A percentile compares a stretch with the other conserved stretches of the same genome.
phyloP scores from a whole-genome alignment of 176 grass and related monocot species.

The Eragrostis curvula region DNA sequence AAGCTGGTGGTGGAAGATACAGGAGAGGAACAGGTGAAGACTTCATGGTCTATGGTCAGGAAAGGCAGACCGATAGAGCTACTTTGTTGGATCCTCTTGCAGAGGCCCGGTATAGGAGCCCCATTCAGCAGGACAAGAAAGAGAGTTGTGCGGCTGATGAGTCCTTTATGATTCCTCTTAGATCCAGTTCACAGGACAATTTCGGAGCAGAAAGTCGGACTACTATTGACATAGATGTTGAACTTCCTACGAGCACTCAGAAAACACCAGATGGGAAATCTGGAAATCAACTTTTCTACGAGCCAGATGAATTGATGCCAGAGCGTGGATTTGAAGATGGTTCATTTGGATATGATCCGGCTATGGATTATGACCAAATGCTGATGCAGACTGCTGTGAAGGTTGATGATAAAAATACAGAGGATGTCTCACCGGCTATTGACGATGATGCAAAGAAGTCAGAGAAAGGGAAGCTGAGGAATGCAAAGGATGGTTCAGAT shows the following conservation, averaged over 20 bases:
- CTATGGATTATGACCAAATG: slow-evolving; percentile 80
- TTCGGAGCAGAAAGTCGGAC: slow-evolving; percentile 57
- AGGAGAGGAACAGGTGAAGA: slow-evolving; percentile 67
- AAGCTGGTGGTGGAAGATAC: slow-evolving; percentile 67
- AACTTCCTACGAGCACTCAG: slow-evolving; percentile 49
- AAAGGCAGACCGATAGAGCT: slow-evolving; percentile 52
- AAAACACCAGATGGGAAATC: slow-evolving; percentile 45
- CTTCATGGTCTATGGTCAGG: slow-evolving; percentile 72
- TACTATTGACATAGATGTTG: slow-evolving; percentile 82
- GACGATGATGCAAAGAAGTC: slow-evolving; percentile 59
- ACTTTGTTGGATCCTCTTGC: slow-evolving; percentile 73
- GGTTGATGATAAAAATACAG: slow-evolving; percentile 49
- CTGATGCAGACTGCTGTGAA: slow-evolving; percentile 46
- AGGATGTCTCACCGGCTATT: slow-evolving; percentile 45
- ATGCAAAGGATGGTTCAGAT: slow-evolving; percentile 67
- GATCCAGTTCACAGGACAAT: slow-evolving; percentile 59
- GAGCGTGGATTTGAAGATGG: slow-evolving; percentile 65
- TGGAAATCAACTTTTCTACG: slow-evolving; percentile 70
- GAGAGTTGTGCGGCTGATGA: slow-evolving; percentile 61
- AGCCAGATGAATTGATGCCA: slow-evolving; percentile 86
- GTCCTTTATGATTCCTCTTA: slow-evolving; percentile 88
- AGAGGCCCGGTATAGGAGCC: slow-evolving; percentile 61
- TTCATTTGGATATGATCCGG: slow-evolving; percentile 79
- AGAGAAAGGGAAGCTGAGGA: slow-evolving; percentile 70
- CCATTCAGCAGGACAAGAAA: slow-evolving; percentile 54